These are phyloP conservation scores for Micromonas commoda DNA, from an alignment of 139 green algal genomes.

Conservation along the genomic window DNA sequence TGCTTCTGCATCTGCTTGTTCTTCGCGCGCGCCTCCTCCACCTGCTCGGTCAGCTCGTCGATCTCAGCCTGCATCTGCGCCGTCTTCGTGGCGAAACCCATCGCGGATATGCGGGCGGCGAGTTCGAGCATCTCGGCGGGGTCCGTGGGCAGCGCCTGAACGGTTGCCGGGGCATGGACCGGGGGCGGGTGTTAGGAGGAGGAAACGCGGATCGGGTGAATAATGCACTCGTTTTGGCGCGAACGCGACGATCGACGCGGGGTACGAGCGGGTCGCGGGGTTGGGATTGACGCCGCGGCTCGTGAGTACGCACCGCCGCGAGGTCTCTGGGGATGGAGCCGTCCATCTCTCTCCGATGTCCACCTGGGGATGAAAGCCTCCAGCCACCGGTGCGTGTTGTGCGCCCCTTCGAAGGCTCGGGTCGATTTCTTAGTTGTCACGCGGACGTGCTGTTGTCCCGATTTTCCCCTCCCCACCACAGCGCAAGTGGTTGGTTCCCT, in stretches of 20 bases:
- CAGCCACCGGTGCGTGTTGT: too few species aligned
- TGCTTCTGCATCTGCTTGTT: conserved; percentile 26
- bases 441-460: too few species aligned
- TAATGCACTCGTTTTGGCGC: background rate
- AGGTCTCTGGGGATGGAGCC: background rate
- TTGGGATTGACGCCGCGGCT: too few species aligned
- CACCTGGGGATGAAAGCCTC: too few species aligned
- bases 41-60: background rate
- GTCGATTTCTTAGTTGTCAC: too few species aligned
- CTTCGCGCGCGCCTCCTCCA: background rate
- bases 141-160: conserved; percentile 22
- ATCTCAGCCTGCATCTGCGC: conserved; percentile 15
- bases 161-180: background rate
- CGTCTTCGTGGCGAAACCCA: conserved; percentile 22
- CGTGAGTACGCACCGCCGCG: background rate
- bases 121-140: conserved; percentile 35
- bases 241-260: background rate
- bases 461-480: too few species aligned
- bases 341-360: too few species aligned
- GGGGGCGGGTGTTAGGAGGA: background rate
- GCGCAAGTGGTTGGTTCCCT: too few species aligned
- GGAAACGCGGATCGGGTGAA: background rate
- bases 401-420: too few species aligned
- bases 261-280: background rate
- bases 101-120: conserved; percentile 14